Evolutionary conservation across 345 rosid genomes (phyloP).

Genomic region (Eutrema heterophyllum): DNA sequence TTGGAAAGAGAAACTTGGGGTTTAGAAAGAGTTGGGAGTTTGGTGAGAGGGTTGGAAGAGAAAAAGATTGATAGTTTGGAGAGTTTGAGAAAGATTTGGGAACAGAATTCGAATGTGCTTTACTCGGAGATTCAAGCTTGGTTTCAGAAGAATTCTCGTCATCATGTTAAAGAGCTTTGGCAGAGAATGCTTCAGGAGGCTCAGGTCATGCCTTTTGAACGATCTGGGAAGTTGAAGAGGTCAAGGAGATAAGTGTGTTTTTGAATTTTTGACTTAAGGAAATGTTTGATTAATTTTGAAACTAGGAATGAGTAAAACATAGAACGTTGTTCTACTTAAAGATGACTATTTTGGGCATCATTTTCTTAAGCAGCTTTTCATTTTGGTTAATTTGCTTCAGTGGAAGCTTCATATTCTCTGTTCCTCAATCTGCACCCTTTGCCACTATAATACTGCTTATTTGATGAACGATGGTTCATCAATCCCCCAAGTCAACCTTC

Average conservation of each 20-base stretch:
- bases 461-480: too few species aligned
- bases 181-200: slow-evolving; percentile 49
- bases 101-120: slow-evolving; percentile 41
- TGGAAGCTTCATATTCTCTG: too few species aligned
- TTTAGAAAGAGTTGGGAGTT: slow-evolving; percentile 59
- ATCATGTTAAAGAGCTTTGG: slow-evolving; percentile 56
- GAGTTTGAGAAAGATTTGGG: slow-evolving; percentile 51
- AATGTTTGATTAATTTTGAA: too few species aligned
- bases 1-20: slow-evolving; percentile 56
- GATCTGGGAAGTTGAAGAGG: slow-evolving; percentile 16
- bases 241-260: background rate
- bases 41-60: slow-evolving; percentile 43
- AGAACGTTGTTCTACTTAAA: too few species aligned
- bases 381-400: too few species aligned
- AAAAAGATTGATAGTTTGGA: slow-evolving; percentile 44
- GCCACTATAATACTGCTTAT: too few species aligned
- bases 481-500: too few species aligned
- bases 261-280: background rate
- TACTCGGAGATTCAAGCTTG: slow-evolving; percentile 53
- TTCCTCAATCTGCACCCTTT: too few species aligned
- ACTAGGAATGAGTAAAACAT: too few species aligned
- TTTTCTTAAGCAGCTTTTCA: too few species aligned
- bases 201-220: slow-evolving; percentile 33
- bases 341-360: too few species aligned
- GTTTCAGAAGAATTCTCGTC: slow-evolving; percentile 59